Base-by-base conservation (phyloP, 169 alveolate genomes). In the Besnoitia besnoiti region DNA sequence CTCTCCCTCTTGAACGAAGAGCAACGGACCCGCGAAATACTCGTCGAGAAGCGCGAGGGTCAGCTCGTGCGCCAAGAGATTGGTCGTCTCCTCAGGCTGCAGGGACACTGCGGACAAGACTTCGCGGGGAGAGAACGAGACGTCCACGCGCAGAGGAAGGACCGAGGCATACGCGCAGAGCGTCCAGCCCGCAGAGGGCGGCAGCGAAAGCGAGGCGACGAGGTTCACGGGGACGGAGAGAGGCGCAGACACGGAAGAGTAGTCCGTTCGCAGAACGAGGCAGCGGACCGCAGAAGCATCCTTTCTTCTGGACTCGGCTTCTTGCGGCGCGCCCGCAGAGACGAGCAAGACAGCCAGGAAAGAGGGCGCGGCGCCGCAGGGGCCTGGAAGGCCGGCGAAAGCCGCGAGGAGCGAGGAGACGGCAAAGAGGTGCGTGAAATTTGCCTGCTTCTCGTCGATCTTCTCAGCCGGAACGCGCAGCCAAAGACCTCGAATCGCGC, bases 31-130 rank as follows among this genome's bases (percentile, higher is more conserved):
- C 27, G 14, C 39, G 82, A 73, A 73, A 4, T 19, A 35, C 47
- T 73, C 82, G 27, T 73, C 82, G 46, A 73, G 46, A n/a, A n/a
- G n/a, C 44, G 82, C 82, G 46, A n/a, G 82, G n/a, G 44, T 35
- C 47, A 73, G 82, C 82, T 73, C 82, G 24, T 39, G 4, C 14
- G 82, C 82, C 46, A 73, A 73, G 39, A 73, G 21, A 7, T n/a
- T n/a, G 2, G 82, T n/a, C 16, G n/a, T 30, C 44, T 35, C n/a
- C 12, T 73, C 82, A 42, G 82, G 82, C 0, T 37, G 5, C 24
- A 73, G 47, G 0, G 82, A n/a, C 5, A 16, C 46, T 73, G 5
- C 82, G 8, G 82, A 39, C 46, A 30, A 19, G n/a, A 73, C 44
- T n/a, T 73, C 46, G 7, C n/a, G 8, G 27, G 82, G 82, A 7